A percentile compares a stretch with the other conserved stretches of the same genome.
Conservation (phyloP, 106 monocot genomes). For the Acorus calamus region DNA sequence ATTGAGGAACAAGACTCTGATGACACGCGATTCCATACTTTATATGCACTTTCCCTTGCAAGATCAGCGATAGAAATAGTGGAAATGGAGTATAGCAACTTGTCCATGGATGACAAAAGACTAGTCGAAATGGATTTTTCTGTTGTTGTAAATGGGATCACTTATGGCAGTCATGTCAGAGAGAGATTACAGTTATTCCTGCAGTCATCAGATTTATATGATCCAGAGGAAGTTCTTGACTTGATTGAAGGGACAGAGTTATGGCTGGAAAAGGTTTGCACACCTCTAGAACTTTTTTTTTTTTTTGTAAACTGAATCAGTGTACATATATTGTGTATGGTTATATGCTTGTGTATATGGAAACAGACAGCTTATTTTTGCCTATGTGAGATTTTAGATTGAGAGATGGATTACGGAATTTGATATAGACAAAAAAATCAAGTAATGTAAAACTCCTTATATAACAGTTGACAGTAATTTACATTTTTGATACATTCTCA, state of each 20-base stretch:
- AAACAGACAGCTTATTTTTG: too few species aligned
- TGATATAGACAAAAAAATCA: too few species aligned
- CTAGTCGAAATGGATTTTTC: conserved; percentile 6
- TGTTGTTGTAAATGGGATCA: conserved; percentile 13
- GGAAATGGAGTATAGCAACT: conserved; percentile 15
- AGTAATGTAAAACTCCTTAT: neutral
- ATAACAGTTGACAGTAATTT: neutral
- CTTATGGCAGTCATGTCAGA: conserved; percentile 29
- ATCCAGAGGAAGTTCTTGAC: conserved; percentile 84
- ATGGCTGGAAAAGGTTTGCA: conserved; percentile 89
- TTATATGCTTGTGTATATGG: too few species aligned
- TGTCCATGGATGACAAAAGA: conserved; percentile 7
- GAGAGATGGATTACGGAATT: too few species aligned
- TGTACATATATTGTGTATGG: too few species aligned
- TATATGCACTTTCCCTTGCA: conserved; percentile 94
- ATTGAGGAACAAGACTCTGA: conserved; percentile 92
- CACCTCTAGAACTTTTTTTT: neutral
- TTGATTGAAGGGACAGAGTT: conserved; percentile 71
- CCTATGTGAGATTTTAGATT: too few species aligned
- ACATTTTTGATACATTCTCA: too few species aligned
- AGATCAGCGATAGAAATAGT: conserved; percentile 52
- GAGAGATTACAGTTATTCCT: conserved; percentile 81
- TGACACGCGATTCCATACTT: conserved; percentile 73
- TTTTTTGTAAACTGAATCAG: too few species aligned
- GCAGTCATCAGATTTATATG: conserved; percentile 86